Evolutionary conservation across 257 asterid genomes (phyloP), one percentile per base, ranked within the genome.

Genomic region (Pogostemon cablin): DNA sequence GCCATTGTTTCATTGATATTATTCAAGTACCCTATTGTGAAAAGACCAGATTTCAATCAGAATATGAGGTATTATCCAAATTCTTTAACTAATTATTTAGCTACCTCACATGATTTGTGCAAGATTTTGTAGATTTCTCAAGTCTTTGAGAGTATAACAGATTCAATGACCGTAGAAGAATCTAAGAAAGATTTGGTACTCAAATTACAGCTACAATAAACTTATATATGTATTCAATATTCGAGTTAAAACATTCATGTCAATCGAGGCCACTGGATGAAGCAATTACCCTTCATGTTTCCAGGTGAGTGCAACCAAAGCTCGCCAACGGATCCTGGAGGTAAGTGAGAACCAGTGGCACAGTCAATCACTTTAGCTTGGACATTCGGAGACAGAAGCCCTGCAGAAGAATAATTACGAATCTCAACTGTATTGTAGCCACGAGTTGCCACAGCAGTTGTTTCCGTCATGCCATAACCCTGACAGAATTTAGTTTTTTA

Each of bases 401-500:
- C 98, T 0, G 73, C 89, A 7, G 98, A 90, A 63, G 83, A 63
- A 79, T 86, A 78, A 55, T 83, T 90, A 7, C 17, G 81, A 69
- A 68, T 64, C 42, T 61, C 68, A 42, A 48, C 38, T 3, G 85
- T 74, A 73, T 86, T 89, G 79, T 82, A 86, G 34, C 96, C 96
- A 7, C 96, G 89, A 32, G 93, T 82, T 32, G 80, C 96, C 15
- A 86, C 70, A 4, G 95, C 96, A 65, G 92, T 78, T 17, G 96
- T 71, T 72, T 92, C 98, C 10, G 96, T 92, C 96, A 92, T 67
- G 67, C 96, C 98, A 84, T 90, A 92, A 41, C 98, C 98, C 98
- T 92, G 81, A 66, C 20, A 73, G 4, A 56, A 56, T 15, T 62
- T 20, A 64, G 35, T 67, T 38, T 10, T 12, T 55, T 25, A 25